These are phyloP conservation scores for Komagataella populi DNA, from an alignment of 805 yeast genomes.

Conservation along the genomic window DNA sequence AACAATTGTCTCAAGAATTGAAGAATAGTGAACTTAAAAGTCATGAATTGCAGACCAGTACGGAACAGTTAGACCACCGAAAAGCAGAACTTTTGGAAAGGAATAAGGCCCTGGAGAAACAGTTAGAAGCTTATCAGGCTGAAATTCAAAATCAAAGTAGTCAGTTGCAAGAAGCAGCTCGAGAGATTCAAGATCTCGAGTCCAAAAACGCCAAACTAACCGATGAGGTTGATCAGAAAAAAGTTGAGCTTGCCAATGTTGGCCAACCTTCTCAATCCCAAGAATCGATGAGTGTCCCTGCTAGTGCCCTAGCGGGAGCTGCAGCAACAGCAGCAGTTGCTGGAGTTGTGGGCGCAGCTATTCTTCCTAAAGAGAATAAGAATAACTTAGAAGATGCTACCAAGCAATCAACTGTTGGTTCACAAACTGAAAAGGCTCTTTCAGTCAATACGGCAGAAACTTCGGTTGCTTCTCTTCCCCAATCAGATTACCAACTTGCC, in stretches of 20 bases:
- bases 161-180: neutral
- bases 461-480: constrained; percentile 32
- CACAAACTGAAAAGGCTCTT: neutral
- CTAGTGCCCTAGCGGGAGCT: neutral
- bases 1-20: constrained; percentile 11
- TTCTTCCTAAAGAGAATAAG: constrained; percentile 1
- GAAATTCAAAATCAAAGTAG: neutral
- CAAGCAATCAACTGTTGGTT: neutral
- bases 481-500: constrained; percentile 32
- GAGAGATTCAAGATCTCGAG: neutral
- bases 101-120: constrained; percentile 11
- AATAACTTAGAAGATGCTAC: constrained; percentile 6
- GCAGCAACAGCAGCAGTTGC: neutral
- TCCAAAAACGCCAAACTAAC: neutral
- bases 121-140: neutral
- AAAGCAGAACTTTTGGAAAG: constrained; percentile 24
- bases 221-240: neutral
- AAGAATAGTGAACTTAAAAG: constrained; percentile 14
- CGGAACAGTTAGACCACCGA: constrained; percentile 20
- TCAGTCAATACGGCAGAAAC: constrained; percentile 17
- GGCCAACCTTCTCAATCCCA: neutral
- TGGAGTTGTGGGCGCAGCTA: neutral
- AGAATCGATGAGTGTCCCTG: neutral
- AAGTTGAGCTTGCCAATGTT: neutral
- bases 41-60: constrained; percentile 8